These are phyloP conservation scores for Colletotrichum higginsianum DNA, from an alignment of 2,329 filamentous ascomycete genomes.

Conservation along the genomic window DNA sequence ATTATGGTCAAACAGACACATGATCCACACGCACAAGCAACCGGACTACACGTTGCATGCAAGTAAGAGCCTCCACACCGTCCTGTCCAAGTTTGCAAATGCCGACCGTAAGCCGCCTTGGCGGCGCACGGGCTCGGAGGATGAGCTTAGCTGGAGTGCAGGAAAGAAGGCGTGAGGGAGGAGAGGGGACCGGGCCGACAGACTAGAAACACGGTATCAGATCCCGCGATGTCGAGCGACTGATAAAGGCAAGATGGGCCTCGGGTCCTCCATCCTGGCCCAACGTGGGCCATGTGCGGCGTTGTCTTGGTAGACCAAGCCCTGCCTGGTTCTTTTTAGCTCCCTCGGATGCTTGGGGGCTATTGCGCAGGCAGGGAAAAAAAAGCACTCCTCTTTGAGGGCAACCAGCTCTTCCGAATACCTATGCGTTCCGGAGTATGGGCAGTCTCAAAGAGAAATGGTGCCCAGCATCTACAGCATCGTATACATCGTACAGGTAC, in stretches of 20 bases:
- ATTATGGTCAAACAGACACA: background rate
- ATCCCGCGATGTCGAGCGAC: background rate
- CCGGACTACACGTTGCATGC: background rate
- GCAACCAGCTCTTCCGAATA: too few relatives aligned
- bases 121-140: background rate
- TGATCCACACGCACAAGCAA: conserved; percentile 1
- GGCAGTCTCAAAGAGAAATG: too few relatives aligned
- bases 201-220: background rate
- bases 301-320: too few relatives aligned
- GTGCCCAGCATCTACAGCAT: too few relatives aligned
- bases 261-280: background rate
- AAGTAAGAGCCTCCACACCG: background rate
- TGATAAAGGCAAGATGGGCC: background rate
- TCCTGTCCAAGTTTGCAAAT: background rate
- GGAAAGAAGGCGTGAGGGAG: background rate
- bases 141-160: background rate
- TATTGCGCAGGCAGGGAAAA: too few relatives aligned
- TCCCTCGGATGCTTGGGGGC: too few relatives aligned
- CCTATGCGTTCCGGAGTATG: too few relatives aligned
- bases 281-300: too few relatives aligned
- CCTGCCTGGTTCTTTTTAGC: too few relatives aligned
- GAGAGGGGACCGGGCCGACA: background rate
- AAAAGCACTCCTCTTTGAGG: too few relatives aligned
- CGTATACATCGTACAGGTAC: background rate
- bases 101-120: conserved; percentile 23